Evolutionary conservation across 306 rosid species (phyloP), one percentile per base, ranked within the genome.

Genomic region (Corylus avellana): DNA sequence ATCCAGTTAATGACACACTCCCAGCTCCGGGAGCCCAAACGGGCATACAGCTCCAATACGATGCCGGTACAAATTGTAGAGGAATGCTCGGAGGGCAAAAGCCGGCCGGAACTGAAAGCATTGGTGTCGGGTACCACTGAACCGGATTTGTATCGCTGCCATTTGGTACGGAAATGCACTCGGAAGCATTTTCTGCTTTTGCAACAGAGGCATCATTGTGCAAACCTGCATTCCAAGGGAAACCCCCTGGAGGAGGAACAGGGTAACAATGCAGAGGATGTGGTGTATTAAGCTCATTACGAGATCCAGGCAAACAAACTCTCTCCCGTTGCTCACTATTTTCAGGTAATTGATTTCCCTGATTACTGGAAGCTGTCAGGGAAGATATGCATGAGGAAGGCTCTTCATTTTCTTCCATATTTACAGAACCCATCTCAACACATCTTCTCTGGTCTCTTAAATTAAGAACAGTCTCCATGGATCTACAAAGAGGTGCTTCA

Each of bases 381-480:
- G 87, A 84, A 17, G 91, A 88, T 62, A 73, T 79, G 29, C 86
- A 72, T 0, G 84, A 39, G 7, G 89, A 86, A 29, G 79, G 87
- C 73, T 82, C 89, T 51, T 85, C 81, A 72, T 67, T 78, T 32
- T 86, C 88, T 61, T 72, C 76, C 50, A 80, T 72, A 72, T 73
- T 64, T 47, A 72, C 67, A 61, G 86, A 78, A 25, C 53, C 63
- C 51, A 83, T 79, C 80, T 83, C 85, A 58, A 70, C 48, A 62
- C 71, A 68, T 66, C 72, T 76, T 68, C 77, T 86, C 55, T 67
- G 77, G 37, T 89, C 87, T 76, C 82, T 59, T 46, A 87, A 83
- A 76, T 71, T 85, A 61, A 88, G 88, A 87, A 79, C 80, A 7
- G 88, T 72, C 75, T 86, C 87, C 84, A 82, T 82, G 3, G 92